Conservation (phyloP, 352 stramenopile species). For the Pythium volutum region DNA sequence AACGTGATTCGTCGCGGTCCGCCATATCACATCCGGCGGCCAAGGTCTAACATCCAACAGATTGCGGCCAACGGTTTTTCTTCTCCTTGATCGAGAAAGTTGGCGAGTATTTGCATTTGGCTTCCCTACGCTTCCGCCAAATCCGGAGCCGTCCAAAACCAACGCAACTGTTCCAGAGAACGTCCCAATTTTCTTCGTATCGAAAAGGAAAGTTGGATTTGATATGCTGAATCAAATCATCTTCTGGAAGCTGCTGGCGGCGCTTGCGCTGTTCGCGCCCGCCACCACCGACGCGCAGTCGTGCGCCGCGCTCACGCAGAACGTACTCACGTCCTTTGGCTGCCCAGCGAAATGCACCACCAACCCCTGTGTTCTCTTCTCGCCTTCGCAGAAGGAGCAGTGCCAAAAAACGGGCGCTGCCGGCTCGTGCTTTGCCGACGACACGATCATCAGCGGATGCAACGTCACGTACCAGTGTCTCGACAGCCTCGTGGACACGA, state of each 20-base stretch:
- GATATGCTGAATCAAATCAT: background rate
- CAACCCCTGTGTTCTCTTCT: background rate
- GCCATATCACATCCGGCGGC: background rate
- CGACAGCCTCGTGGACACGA: constrained; percentile 35
- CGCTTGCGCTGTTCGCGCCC: background rate
- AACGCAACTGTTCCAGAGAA: background rate
- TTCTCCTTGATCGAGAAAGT: background rate
- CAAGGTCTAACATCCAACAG: background rate
- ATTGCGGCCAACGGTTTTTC: too few relatives aligned
- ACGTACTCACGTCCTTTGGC: background rate
- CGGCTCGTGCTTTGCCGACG: background rate
- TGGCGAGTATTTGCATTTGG: background rate
- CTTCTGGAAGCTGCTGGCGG: background rate
- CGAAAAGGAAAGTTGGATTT: too few relatives aligned
- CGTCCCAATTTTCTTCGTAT: background rate
- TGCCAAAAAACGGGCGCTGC: background rate
- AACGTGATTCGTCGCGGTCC: background rate
- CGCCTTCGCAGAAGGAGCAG: background rate
- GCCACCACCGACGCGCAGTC: background rate
- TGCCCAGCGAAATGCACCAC: background rate
- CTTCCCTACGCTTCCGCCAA: background rate
- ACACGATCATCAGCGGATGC: background rate
- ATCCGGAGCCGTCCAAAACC: background rate
- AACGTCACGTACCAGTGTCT: constrained; percentile 37
- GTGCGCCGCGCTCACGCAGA: background rate